Base-by-base conservation (phyloP, 2,329 filamentous ascomycete species). In the Beauveria australis region DNA sequence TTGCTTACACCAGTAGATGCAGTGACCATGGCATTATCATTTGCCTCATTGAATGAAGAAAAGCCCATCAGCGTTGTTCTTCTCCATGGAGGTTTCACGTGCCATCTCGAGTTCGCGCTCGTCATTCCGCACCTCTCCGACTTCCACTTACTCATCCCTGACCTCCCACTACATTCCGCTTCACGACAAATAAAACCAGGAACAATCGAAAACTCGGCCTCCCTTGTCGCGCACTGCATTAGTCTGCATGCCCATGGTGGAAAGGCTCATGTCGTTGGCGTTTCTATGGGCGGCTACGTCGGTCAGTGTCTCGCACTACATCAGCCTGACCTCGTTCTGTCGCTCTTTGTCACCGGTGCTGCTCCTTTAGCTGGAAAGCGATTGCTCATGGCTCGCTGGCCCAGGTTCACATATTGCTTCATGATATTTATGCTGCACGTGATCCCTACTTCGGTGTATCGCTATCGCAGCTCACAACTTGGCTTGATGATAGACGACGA, bases 231-330 rank as follows among this genome's bases (percentile, higher is more conserved):
- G 10, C 57, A 64, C 2, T 66, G 77, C 56, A 75, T 78, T 58
- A 68, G 67, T 10, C 59, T 63, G 4, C 68, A 73, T 59, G 75
- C 74, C 12, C 71, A 75, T 49, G 65, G 68, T 56, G 67, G 70
- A 6, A 64, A 64, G 3, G 76, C 75, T 4, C 75, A 78, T 63
- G 49, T 78, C 33, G 73, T 75, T 37, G 75, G 75, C 3, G 49
- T 78, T 24, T 78, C 75, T 2, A 73, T 74, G 58, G 75, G 75
- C 12, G 75, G 74, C 1, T 77, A 70, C 59, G 61, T 75, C 1
- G 66, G 67, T 37, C 64, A 73, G 61, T 67, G 69, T n/a, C 63
- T 77, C 5, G 68, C 70, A 30, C 66, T 65, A 41, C 65, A 69
- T 19, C 66, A 74, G 56, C 73, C 75, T 0, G 69, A 72, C 14